phyloP scores from a whole-genome alignment of 148 eudicot species.

The Rhododendron williamsianum region DNA sequence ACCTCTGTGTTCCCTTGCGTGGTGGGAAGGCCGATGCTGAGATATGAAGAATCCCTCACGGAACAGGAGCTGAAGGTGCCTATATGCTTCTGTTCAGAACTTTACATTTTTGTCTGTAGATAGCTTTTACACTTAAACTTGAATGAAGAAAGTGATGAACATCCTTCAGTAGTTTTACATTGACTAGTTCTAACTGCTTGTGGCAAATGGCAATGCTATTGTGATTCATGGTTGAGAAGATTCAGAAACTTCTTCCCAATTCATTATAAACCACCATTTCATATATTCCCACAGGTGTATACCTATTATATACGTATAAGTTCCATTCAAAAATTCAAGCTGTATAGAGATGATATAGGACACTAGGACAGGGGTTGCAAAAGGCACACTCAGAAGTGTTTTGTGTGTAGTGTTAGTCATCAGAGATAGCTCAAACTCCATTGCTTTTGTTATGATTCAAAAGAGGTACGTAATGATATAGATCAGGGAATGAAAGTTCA shows the following conservation, averaged over 20 bases:
- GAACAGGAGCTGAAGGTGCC: conserved; percentile 87
- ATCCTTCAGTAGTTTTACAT: neutral
- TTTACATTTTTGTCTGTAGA: neutral
- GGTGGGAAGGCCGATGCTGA: conserved; percentile 91
- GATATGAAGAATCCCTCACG: conserved; percentile 90
- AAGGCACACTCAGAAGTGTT: neutral
- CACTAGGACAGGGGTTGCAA: neutral
- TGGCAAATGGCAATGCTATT: neutral
- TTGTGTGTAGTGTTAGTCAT: neutral
- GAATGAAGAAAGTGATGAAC: neutral
- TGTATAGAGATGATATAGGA: neutral
- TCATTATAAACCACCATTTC: neutral
- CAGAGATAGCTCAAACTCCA: neutral
- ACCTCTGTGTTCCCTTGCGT: conserved; percentile 98
- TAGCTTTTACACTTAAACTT: neutral
- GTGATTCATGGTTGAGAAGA: neutral
- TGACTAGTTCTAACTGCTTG: conserved; percentile 1
- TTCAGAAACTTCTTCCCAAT: neutral
- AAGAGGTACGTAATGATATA: neutral
- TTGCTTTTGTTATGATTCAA: neutral
- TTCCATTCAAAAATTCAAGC: neutral
- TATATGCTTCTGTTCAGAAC: neutral
- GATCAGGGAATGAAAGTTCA: neutral
- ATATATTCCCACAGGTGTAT: neutral
- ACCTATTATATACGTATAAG: neutral